Evolutionary conservation across 306 rosid species (phyloP).

Genomic region (Trifolium pratense): DNA sequence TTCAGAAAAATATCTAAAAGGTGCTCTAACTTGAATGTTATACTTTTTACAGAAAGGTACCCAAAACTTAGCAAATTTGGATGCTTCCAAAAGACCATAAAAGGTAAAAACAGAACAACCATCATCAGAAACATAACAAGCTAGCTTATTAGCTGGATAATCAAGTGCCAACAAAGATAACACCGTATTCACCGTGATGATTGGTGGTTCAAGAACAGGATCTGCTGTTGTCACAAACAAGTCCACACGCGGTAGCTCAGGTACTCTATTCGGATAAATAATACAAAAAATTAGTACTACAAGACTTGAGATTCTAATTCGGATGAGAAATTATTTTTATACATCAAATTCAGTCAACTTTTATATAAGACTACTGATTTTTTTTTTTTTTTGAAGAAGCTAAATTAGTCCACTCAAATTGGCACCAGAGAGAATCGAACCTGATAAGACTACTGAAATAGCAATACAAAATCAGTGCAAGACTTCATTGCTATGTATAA

Average conservation of each 20-base stretch:
- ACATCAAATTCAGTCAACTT: no score
- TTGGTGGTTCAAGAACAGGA: conserved; percentile 61
- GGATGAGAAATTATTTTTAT: neutral
- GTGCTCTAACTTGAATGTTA: conserved; percentile 62
- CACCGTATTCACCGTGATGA: conserved; percentile 65
- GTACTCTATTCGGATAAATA: conserved; percentile 37
- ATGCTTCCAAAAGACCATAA: conserved; percentile 61
- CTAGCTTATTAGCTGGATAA: conserved; percentile 65
- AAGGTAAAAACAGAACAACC: conserved; percentile 62
- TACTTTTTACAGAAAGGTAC: conserved; percentile 67
- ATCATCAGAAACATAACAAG: conserved; percentile 83
- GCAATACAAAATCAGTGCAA: no score
- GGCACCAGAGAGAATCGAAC: no score
- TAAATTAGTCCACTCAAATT: no score
- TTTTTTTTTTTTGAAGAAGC: no score
- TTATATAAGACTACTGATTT: no score
- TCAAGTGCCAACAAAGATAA: conserved; percentile 67
- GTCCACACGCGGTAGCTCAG: conserved; percentile 67
- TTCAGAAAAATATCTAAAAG: conserved; percentile 56
- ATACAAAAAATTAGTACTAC: neutral
- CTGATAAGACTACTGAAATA: no score
- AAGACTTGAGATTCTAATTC: neutral
- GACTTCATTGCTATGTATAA: no score
- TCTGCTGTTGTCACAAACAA: conserved; percentile 78
- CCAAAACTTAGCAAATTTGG: conserved; percentile 65